These are phyloP conservation scores for Withania somnifera DNA, from an alignment of 305 asterid genomes.

Conservation along the genomic window DNA sequence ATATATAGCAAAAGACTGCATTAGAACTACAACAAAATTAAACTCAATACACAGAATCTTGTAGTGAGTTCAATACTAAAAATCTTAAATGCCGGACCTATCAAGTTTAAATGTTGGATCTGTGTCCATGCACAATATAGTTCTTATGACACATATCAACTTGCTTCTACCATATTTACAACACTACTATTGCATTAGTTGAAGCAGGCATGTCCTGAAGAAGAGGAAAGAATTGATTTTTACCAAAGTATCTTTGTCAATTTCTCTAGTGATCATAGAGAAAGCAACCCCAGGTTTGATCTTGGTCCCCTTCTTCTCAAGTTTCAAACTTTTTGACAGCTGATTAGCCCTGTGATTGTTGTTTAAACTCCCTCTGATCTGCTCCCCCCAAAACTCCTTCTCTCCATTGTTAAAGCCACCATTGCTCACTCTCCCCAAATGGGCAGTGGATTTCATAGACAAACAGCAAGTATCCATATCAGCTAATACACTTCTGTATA, in stretches of 20 bases:
- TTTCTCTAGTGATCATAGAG: constrained; percentile 69
- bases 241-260: constrained; percentile 42
- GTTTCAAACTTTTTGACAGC: constrained; percentile 30
- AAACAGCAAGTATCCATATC: constrained; percentile 60
- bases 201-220: not conserved
- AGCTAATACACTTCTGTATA: constrained; percentile 11
- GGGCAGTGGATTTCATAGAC: constrained; percentile 31
- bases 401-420: constrained; percentile 30
- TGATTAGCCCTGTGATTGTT: constrained; percentile 20
- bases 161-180: not conserved
- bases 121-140: not conserved
- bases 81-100: not conserved
- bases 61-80: not conserved
- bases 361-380: constrained; percentile 29
- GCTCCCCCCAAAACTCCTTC: constrained; percentile 49
- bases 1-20: not conserved
- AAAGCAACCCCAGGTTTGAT: constrained; percentile 50
- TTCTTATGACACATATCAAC: not conserved
- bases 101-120: not conserved
- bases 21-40: not conserved
- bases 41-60: not conserved
- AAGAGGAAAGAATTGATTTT: not conserved
- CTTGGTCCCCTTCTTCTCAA: constrained; percentile 33
- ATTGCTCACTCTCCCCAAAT: constrained; percentile 24
- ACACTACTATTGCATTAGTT: not conserved